These are phyloP conservation scores for Rauvolfia tetraphylla DNA, from an alignment of 257 asterid species.

Conservation along the genomic window DNA sequence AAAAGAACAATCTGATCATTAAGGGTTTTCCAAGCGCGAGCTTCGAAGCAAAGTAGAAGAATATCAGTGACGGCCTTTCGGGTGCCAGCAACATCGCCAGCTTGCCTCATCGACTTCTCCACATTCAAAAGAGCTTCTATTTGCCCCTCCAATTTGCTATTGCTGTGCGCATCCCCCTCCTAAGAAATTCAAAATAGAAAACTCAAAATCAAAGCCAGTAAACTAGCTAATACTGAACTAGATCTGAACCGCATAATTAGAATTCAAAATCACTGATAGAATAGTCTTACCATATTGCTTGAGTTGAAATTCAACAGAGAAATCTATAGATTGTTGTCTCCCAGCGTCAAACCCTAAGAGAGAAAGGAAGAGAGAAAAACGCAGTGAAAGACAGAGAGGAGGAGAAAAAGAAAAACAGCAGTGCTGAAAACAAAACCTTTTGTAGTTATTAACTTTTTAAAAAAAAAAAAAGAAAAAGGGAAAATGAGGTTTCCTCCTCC, in stretches of 20 bases:
- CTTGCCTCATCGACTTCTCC: slow-evolving; percentile 95
- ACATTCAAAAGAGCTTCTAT: slow-evolving; percentile 73
- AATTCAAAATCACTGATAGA: background rate
- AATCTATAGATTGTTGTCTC: slow-evolving; percentile 12
- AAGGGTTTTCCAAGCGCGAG: slow-evolving; percentile 79
- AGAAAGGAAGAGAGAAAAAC: background rate
- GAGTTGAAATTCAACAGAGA: slow-evolving; percentile 5
- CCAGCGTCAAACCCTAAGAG: slow-evolving; percentile 22
- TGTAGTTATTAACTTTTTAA: background rate
- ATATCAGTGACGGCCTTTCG: slow-evolving; percentile 83
- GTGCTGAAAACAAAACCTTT: slow-evolving; percentile 3
- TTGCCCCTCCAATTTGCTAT: slow-evolving; percentile 56
- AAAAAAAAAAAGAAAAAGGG: background rate
- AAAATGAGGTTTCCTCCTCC: background rate
- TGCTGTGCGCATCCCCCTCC: slow-evolving; percentile 53
- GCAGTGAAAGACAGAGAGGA: background rate
- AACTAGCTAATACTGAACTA: slow-evolving; percentile 23
- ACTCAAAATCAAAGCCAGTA: slow-evolving; percentile 13
- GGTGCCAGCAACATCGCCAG: slow-evolving; percentile 81
- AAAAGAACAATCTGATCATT: slow-evolving; percentile 83
- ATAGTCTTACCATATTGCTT: slow-evolving; percentile 19
- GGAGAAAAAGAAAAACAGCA: background rate
- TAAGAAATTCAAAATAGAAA: slow-evolving; percentile 20
- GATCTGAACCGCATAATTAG: slow-evolving; percentile 2
- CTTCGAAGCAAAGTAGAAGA: slow-evolving; percentile 83